phyloP scores from a whole-genome alignment of 2,329 filamentous ascomycete species.

The Arthrobotrys musiformis region DNA sequence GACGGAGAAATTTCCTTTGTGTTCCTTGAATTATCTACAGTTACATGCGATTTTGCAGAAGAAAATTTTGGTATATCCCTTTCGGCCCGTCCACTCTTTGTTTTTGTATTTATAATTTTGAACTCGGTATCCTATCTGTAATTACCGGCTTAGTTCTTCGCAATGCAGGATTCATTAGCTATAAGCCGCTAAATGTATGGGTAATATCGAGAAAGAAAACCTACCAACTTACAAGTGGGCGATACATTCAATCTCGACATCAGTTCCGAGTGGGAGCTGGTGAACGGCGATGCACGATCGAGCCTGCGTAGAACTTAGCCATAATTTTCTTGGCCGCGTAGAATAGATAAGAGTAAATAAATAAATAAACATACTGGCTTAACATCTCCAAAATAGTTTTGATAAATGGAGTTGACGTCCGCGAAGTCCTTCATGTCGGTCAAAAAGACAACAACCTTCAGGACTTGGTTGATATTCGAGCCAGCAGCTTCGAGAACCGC shows the following conservation, averaged over 20 bases:
- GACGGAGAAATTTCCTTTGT: not conserved
- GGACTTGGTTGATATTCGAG: constrained; percentile 79
- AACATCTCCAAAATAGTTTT: constrained; percentile 72
- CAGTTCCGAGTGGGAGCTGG: constrained; percentile 84
- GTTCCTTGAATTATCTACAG: constrained; percentile 29
- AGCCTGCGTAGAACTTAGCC: constrained; percentile 61
- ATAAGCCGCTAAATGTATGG: not conserved
- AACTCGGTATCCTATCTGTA: constrained; percentile 27
- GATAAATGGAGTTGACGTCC: constrained; percentile 79
- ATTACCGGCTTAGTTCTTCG: constrained; percentile 27
- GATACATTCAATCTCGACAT: constrained; percentile 91
- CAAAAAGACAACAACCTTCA: constrained; percentile 93
- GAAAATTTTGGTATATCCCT: not conserved
- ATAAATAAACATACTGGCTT: constrained; percentile 62
- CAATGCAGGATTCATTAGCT: not conserved
- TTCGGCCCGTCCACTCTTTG: not conserved
- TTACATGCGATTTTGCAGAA: not conserved
- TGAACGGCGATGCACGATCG: constrained; percentile 90
- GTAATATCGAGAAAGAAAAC: constrained; percentile 18
- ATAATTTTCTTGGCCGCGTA: not conserved
- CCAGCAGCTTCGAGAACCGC: constrained; percentile 85
- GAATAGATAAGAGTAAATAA: not conserved
- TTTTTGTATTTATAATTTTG: constrained; percentile 39
- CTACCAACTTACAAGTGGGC: constrained; percentile 70
- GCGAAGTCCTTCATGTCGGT: constrained; percentile 90